A percentile compares a stretch with the other conserved stretches of the same genome.
Evolutionary conservation across 2,329 filamentous ascomycete species (phyloP).

Genomic region (Xylariaceae sp.): DNA sequence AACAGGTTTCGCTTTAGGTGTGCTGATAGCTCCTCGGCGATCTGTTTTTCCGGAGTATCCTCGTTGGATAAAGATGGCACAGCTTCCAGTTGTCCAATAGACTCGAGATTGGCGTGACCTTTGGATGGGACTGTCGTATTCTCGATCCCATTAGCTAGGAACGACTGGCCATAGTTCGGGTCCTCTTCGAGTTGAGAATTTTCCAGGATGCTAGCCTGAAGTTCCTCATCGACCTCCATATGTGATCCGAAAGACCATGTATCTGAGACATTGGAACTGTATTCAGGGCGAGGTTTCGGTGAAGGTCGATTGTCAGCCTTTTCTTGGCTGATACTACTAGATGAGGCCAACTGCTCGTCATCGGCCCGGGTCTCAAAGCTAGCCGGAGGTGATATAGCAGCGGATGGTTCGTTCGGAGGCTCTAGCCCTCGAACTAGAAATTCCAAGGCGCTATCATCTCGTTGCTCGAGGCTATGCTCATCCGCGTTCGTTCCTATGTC

Average conservation of each 20-base stretch:
- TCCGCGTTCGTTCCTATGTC: neutral
- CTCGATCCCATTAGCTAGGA: neutral
- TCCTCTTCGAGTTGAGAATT: constrained; percentile 16
- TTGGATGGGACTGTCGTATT: neutral
- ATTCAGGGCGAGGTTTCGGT: neutral
- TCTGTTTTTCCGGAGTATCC: neutral
- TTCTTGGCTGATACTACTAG: constrained; percentile 10
- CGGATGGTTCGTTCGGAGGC: neutral
- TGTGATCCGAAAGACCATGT: constrained; percentile 22
- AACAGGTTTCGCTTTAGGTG: constrained; percentile 6
- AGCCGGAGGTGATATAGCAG: constrained; percentile 16
- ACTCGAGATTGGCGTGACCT: neutral
- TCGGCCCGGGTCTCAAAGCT: constrained; percentile 23
- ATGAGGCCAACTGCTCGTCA: constrained; percentile 14
- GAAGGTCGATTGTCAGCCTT: neutral
- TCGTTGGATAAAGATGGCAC: constrained; percentile 11
- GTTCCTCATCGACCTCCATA: constrained; percentile 28
- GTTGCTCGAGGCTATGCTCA: neutral
- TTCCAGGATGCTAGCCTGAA: constrained; percentile 29
- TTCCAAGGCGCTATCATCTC: neutral
- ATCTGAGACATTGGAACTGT: constrained; percentile 3
- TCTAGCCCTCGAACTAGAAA: neutral
- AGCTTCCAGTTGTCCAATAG: constrained; percentile 1
- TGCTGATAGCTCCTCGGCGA: constrained; percentile 6
- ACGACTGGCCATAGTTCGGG: neutral